These are phyloP conservation scores for Gossypium trilobum DNA, from an alignment of 441 rosid species.

Conservation along the genomic window DNA sequence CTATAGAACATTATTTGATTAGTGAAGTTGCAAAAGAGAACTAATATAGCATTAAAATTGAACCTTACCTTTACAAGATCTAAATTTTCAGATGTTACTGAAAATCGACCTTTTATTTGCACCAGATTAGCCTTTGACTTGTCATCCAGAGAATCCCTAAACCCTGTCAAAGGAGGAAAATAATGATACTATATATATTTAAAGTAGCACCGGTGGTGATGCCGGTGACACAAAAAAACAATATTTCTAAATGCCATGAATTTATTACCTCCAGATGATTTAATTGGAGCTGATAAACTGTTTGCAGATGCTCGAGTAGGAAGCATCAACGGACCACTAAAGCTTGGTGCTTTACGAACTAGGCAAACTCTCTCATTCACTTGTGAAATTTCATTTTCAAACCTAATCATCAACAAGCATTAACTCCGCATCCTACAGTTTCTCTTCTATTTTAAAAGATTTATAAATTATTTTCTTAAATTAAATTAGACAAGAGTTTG, in stretches of 20 bases:
- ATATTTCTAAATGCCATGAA: background rate
- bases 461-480: background rate
- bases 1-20: constrained; percentile 47
- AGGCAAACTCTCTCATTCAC: constrained; percentile 35
- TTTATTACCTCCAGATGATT: constrained; percentile 73
- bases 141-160: constrained; percentile 85
- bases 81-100: constrained; percentile 92
- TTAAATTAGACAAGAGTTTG: background rate
- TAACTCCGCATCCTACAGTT: constrained; percentile 7
- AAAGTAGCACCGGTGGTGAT: background rate
- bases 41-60: constrained; percentile 12
- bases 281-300: constrained; percentile 94
- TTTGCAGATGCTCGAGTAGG: constrained; percentile 94
- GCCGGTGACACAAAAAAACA: constrained; percentile 13
- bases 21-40: constrained; percentile 28
- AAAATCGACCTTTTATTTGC: constrained; percentile 92
- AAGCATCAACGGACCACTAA: constrained; percentile 94
- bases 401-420: constrained; percentile 32
- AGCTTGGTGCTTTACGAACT: constrained; percentile 67
- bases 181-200: background rate
- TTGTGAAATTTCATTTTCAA: constrained; percentile 50
- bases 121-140: constrained; percentile 82
- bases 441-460: background rate
- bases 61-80: constrained; percentile 79
- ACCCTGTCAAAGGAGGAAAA: constrained; percentile 42